These are phyloP conservation scores for Termitomyces sp. DNA, from an alignment of 768 basidiomycete genomes.

Conservation along the genomic window DNA sequence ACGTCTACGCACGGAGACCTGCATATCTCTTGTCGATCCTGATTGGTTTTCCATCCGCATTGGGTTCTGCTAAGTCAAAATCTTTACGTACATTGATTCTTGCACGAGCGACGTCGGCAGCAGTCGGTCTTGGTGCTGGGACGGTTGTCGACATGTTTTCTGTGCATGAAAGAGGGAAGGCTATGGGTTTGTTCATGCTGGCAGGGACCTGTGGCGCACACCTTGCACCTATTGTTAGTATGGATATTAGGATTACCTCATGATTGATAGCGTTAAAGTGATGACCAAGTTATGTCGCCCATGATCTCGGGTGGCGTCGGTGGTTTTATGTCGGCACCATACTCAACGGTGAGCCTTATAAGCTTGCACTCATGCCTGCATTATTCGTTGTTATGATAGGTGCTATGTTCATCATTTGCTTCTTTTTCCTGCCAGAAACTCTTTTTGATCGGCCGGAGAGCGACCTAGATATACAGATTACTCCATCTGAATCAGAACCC, in stretches of 20 bases:
- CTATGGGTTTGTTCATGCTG: slow-evolving; percentile 40
- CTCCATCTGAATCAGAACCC: neutral
- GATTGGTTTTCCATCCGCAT: slow-evolving; percentile 19
- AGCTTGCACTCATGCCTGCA: neutral
- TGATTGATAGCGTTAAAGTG: too few relatives aligned
- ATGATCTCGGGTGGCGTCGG: slow-evolving; percentile 37
- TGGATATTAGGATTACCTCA: neutral
- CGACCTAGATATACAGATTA: slow-evolving; percentile 6
- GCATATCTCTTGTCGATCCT: slow-evolving; percentile 32
- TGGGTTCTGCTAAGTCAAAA: slow-evolving; percentile 26
- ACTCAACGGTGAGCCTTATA: slow-evolving; percentile 24
- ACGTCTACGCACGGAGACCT: slow-evolving; percentile 36
- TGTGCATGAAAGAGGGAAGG: slow-evolving; percentile 35
- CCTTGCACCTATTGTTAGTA: slow-evolving; percentile 35
- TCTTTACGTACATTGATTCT: slow-evolving; percentile 29
- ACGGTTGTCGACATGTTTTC: slow-evolving; percentile 36
- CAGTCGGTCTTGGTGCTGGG: slow-evolving; percentile 23
- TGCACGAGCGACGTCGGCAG: slow-evolving; percentile 33
- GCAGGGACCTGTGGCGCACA: slow-evolving; percentile 39
- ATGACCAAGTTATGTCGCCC: slow-evolving; percentile 31
- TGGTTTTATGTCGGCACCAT: slow-evolving; percentile 42
- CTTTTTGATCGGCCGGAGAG: slow-evolving; percentile 28
- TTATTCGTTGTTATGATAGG: slow-evolving; percentile 4
- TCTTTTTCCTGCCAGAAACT: slow-evolving; percentile 41
- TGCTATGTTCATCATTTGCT: slow-evolving; percentile 29